Evolutionary conservation across 306 rosid genomes (phyloP), one percentile per base, ranked within the genome.

Genomic region (Trifolium subterraneum): DNA sequence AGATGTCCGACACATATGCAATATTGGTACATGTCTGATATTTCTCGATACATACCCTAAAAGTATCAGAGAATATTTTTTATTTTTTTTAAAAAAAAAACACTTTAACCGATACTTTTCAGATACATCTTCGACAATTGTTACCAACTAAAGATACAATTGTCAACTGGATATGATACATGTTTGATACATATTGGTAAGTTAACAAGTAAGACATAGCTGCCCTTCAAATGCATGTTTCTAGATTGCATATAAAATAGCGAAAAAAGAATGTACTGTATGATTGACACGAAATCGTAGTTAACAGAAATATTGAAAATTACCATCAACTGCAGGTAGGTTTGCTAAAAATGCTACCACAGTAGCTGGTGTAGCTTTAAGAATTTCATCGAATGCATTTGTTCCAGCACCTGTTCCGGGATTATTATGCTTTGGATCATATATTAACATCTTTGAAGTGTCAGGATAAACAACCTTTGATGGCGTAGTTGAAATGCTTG

Each of bases 241-340:
- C 23, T 47, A 47, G 29, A 41, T 23, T 63, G 63, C 72, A 20
- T 33, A 64, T 31, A 55, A 15, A 70, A 71, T 10, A 22, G 68
- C 22, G 38, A 51, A 64, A 51, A 64, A 50, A 54, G 63, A 39
- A 41, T 18, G 14, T 15, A 75, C 12, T 56, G 15, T 15, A 25
- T 27, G 22, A 69, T 67, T 47, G 61, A 67, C 23, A 55, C 16
- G 25, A 61, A 42, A 66, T 71, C 20, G 6, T 9, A 45, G 13
- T 56, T 62, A 25, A 56, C 1, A 50, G 33, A 56, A 72, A 31
- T 75, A 18, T 54, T 2, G 11, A 48, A 85, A 73, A 47, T 78
- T 90, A 94, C 98, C 97, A 35, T 94, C 99, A 79, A 92, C 85
- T 54, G 88, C 83, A n/a, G 99, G 97, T 77, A 94, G 84, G 86